Base-by-base conservation (phyloP, 768 basidiomycete species). In the Kondoa malvinella region DNA sequence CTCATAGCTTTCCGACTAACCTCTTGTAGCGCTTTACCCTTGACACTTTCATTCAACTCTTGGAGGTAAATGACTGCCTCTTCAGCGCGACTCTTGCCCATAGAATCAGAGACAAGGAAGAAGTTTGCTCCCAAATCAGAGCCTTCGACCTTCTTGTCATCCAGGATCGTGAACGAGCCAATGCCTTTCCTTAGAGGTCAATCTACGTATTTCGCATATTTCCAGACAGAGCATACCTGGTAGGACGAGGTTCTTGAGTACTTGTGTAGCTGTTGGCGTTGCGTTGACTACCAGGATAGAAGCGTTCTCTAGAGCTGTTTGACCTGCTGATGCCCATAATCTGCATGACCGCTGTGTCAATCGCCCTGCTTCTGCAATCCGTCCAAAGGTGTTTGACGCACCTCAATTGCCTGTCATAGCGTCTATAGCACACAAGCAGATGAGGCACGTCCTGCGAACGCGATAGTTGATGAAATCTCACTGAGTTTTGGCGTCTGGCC, bases 401-500 rank as follows among this genome's bases (percentile, higher is more conserved):
- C 90, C 92, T 82, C 34, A 97, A 83, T 78, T 99, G 94, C 66
- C 94, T 85, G 78, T 99, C 94, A 75, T 97, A 99, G 59, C 89
- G 40, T 50, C 40, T 50, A 21, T 50, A n/a, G n/a, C n/a, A n/a
- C n/a, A 50, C 40, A 50, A 50, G 40, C 21, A 50, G 12, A 50
- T 50, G 21, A n/a, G n/a, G n/a, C n/a, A n/a, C n/a, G n/a, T n/a
- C n/a, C n/a, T n/a, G n/a, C n/a, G n/a, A n/a, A n/a, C n/a, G n/a
- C n/a, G n/a, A n/a, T n/a, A n/a, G 12, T 50, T 21, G 40, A 21
- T 50, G 40, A 50, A 50, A 50, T 21, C 40, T 50, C 40, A 83
- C 59, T 91, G 83, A 1, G 89, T 86, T 77, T 94, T 95, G 71
- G 69, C 69, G 59, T 68, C 69, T 2, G 72, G 74, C 14, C 71